Evolutionary conservation across 2,329 filamentous ascomycete genomes (phyloP).

Genomic region (Alternaria novae-zelandiae): DNA sequence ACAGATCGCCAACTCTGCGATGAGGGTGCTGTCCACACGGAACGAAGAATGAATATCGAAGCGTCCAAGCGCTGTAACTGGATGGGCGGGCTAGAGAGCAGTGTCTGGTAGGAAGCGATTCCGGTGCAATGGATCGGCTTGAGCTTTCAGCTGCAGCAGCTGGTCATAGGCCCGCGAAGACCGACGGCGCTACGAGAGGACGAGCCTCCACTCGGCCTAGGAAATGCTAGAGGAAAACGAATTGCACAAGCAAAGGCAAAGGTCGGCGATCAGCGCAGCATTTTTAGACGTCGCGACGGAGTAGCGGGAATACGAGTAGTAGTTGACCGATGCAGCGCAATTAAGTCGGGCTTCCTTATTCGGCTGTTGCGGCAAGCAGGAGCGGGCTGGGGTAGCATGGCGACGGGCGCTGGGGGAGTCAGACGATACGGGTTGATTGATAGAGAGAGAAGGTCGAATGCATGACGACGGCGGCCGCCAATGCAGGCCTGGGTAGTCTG

Average conservation of each 20-base stretch:
- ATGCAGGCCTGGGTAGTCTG: constrained; percentile 32
- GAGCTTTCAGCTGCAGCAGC: constrained; percentile 14
- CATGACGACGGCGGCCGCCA: constrained; percentile 46
- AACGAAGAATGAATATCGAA: constrained; percentile 9
- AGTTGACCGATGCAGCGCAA: constrained; percentile 30
- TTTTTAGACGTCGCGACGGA: constrained; percentile 15
- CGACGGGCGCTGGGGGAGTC: constrained; percentile 28
- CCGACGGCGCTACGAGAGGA: constrained; percentile 16
- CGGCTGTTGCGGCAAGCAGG: constrained; percentile 47
- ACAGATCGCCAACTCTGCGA: constrained; percentile 39
- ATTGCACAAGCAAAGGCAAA: constrained; percentile 21
- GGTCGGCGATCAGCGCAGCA: constrained; percentile 33
- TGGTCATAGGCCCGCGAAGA: constrained; percentile 12
- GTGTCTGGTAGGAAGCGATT: constrained; percentile 17
- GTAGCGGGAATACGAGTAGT: constrained; percentile 29
- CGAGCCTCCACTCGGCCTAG: constrained; percentile 7
- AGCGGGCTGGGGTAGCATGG: constrained; percentile 22
- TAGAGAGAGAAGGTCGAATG: constrained; percentile 38
- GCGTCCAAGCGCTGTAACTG: constrained; percentile 19
- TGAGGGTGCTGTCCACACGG: constrained; percentile 23
- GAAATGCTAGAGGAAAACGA: constrained; percentile 26
- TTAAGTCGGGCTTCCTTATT: constrained; percentile 37
- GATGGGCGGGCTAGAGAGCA: constrained; percentile 25
- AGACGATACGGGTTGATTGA: constrained; percentile 42
- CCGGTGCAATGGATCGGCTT: constrained; percentile 33